Evolutionary conservation across 768 basidiomycete species (phyloP), one percentile per base, ranked within the genome.

Genomic region (Phaeotremella fagi): DNA sequence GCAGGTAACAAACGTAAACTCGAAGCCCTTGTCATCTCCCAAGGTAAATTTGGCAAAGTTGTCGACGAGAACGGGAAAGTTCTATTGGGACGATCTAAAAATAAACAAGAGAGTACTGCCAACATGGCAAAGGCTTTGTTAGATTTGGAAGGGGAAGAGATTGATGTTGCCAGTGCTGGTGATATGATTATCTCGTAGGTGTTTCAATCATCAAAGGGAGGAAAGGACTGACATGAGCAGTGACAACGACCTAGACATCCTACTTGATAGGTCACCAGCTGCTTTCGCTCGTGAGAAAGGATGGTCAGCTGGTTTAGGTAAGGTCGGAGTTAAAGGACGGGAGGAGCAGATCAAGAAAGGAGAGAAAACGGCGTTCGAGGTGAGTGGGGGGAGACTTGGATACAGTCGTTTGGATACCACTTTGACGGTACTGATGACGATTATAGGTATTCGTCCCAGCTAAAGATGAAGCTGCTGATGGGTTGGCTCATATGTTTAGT

Each of bases 21-120:
- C 3, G 95, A 98, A 76, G 88, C 88, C 1, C 79, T 98, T 31
- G 91, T 99, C 65, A 97, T 98, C 66, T 90, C 89, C 7, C 88
- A 91, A 76, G 87, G 88, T 57, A 88, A 90, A 76, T 91, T 91
- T 78, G 87, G 83, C 62, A 82, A 80, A 75, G 87, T 88, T 0
- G 82, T 75, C 0, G 73, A 73, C 50, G 51, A 80, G 72, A 3
- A 81, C 78, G 50, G 73, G 16, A 64, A 75, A 76, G 20, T 80
- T 74, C 7, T 74, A 14, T 57, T 74, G 14, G 73, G 57, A 14
- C 54, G 64, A 38, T 49, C 44, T 11, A 63, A 64, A 46, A 41
- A 11, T 11, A 41, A 41, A 41, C 38, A 41, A 48, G 45, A 50
- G 50, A 59, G 44, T 28, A 41, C 38, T 11, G n/a, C 28, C 28